Base-by-base conservation (phyloP, 208 protist species). In the Zelonia costaricensis region DNA sequence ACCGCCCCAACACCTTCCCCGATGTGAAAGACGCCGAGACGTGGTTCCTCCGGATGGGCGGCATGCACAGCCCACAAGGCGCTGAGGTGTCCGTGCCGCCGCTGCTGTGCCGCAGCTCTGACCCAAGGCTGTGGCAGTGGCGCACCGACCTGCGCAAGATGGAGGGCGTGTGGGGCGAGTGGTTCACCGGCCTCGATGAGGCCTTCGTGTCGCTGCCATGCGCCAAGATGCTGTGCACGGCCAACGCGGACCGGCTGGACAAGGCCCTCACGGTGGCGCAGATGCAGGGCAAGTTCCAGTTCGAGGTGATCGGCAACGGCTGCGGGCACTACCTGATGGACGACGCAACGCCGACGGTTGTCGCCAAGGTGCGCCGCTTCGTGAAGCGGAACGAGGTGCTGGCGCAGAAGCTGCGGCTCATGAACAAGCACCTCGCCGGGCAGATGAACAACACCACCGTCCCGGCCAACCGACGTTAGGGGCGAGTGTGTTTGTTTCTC, bases 271-370 rank as follows among this genome's bases (percentile, higher is more conserved):
- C 83, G 10, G 79, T 97, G 25, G 94, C 91, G 9, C 91, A 97
- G 62, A 98, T 98, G 94, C 94, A 97, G 64, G 94, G 94, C 15
- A 93, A 96, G 65, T 98, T 97, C 69, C 94, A 98, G 80, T 79
- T 97, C 35, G 86, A 95, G 67, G 57, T 97, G 3, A 76, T 97
- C 20, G 80, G 84, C 13, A 84, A 83, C 36, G 69, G 78, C 16
- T 92, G 85, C 55, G 94, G 94, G 7, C 94, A 98, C 62, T 91
- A 92, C 65, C 77, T 98, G 48, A 92, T 95, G 81, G 94, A 98
- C 48, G 94, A 98, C 60, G 80, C 87, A 3, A 89, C 94, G 0
- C 38, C 38, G 10, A 65, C 62, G 27, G 30, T 95, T 1, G 76
- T 71, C 2, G 53, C 61, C 3, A 92, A 92, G 57, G 39, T 92